Evolutionary conservation across 2,329 filamentous ascomycete genomes (phyloP).

Genomic region (Ploettnerulaceae sp.): DNA sequence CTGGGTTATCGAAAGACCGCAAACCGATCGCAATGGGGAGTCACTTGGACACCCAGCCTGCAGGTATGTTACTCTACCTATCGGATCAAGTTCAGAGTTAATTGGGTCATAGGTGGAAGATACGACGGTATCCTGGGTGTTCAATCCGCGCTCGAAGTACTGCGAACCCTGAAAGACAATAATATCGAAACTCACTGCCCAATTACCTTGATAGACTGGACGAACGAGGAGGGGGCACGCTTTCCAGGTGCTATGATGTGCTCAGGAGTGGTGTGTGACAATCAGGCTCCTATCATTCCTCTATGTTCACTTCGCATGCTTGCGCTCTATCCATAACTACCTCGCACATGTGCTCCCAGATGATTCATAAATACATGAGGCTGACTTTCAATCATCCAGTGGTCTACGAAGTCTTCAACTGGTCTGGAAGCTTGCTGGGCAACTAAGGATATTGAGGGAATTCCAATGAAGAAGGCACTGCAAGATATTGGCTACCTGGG

Average conservation of each 20-base stretch:
- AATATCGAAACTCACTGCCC: conserved; percentile 63
- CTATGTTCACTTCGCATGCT: no score
- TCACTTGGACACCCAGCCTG: conserved; percentile 60
- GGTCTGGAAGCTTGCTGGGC: conserved; percentile 54
- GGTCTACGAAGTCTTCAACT: conserved; percentile 58
- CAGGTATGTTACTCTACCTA: conserved; percentile 36
- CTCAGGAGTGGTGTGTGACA: conserved; percentile 69
- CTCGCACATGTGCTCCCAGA: no score
- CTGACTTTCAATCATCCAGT: no score
- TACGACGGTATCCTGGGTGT: conserved; percentile 77
- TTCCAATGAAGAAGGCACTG: conserved; percentile 37
- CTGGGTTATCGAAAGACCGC: conserved; percentile 49
- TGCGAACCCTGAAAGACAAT: conserved; percentile 62
- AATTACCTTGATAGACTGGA: conserved; percentile 42
- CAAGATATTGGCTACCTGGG: conserved; percentile 68
- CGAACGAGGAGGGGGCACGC: conserved; percentile 67
- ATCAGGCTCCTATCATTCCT: no score
- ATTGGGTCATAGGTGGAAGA: conserved; percentile 37
- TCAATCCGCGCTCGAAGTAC: conserved; percentile 64
- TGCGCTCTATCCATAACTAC: no score
- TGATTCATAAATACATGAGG: no score
- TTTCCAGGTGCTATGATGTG: conserved; percentile 71
- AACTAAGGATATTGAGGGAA: conserved; percentile 44
- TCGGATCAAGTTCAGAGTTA: not conserved
- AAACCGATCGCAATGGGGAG: conserved; percentile 64